Conservation (phyloP, 1,139 yeast genomes). For the Blastobotrys aristatus region DNA sequence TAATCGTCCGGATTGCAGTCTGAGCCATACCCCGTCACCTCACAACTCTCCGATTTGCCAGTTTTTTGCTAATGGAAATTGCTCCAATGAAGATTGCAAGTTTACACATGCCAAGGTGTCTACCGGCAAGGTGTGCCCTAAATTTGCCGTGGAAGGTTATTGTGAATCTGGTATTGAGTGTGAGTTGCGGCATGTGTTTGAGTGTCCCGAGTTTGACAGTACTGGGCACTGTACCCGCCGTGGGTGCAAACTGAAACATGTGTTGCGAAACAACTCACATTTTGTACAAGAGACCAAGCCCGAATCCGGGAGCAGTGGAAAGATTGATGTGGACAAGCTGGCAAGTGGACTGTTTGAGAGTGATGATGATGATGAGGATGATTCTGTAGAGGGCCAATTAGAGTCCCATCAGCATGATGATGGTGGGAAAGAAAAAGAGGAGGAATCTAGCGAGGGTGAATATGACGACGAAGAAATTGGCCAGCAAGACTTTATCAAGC, state of each 20-base stretch:
- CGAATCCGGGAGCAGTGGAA: slow-evolving; percentile 30
- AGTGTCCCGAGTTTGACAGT: slow-evolving; percentile 70
- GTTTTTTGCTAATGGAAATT: slow-evolving; percentile 46
- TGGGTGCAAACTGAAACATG: slow-evolving; percentile 48
- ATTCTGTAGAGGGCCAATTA: slow-evolving; percentile 1
- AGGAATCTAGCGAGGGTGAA: slow-evolving; percentile 8
- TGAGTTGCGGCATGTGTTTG: slow-evolving; percentile 51
- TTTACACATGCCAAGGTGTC: slow-evolving; percentile 50
- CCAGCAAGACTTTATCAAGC: slow-evolving; percentile 19
- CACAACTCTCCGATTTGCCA: slow-evolving; percentile 64
- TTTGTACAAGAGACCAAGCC: slow-evolving; percentile 29
- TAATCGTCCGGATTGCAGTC: slow-evolving; percentile 44
- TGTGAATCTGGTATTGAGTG: slow-evolving; percentile 61
- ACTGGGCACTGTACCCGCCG: slow-evolving; percentile 51
- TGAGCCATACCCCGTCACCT: slow-evolving; percentile 55
- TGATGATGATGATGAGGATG: slow-evolving; percentile 12
- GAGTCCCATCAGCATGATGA: slow-evolving; percentile 12
- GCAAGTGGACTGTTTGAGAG: slow-evolving; percentile 16
- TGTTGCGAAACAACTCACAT: slow-evolving; percentile 28
- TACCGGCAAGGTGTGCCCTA: slow-evolving; percentile 52
- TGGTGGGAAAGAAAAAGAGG: neutral
- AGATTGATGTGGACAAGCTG: slow-evolving; percentile 17
- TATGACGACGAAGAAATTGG: slow-evolving; percentile 14
- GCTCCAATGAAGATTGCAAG: slow-evolving; percentile 52
- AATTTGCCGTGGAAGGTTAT: slow-evolving; percentile 63